Conservation (phyloP, 495 filamentous ascomycete genomes). For the Usnea hakonensis region DNA sequence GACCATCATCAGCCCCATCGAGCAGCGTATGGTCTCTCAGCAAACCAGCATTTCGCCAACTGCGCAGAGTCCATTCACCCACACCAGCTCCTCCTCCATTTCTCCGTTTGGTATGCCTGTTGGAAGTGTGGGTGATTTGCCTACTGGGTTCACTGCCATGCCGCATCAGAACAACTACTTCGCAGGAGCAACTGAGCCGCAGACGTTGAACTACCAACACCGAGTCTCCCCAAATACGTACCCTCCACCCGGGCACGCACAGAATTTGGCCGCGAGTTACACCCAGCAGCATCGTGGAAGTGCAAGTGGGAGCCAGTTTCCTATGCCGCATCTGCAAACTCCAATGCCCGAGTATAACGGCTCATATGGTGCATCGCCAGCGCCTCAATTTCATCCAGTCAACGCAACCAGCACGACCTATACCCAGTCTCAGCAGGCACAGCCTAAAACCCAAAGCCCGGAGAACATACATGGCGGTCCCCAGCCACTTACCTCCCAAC, state of each 20-base stretch:
- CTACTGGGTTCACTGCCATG: conserved; percentile 12
- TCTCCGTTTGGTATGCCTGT: conserved; percentile 16
- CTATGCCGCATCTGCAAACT: not conserved
- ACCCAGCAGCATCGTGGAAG: conserved; percentile 6
- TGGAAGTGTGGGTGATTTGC: conserved; percentile 10
- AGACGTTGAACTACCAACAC: conserved; percentile 17
- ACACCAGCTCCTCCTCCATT: conserved; percentile 9
- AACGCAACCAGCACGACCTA: conserved; percentile 11
- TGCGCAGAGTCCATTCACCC: conserved; percentile 13
- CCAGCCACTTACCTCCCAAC: conserved; percentile 19
- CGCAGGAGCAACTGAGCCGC: not conserved
- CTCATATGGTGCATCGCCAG: conserved; percentile 13
- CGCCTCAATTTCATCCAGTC: conserved; percentile 18
- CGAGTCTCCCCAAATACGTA: conserved; percentile 23
- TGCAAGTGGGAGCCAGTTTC: not conserved
- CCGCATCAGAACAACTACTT: conserved; percentile 15
- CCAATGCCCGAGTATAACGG: conserved; percentile 13
- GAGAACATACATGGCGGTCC: conserved; percentile 17
- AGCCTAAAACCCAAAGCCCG: conserved; percentile 11
- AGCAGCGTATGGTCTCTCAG: conserved; percentile 39
- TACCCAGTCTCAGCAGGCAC: conserved; percentile 2
- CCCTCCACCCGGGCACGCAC: conserved; percentile 17
- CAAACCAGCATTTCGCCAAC: conserved; percentile 27
- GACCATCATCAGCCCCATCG: conserved; percentile 56
- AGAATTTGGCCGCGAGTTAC: conserved; percentile 13